Base-by-base conservation (phyloP, 306 rosid genomes). In the Begonia masoniana region DNA sequence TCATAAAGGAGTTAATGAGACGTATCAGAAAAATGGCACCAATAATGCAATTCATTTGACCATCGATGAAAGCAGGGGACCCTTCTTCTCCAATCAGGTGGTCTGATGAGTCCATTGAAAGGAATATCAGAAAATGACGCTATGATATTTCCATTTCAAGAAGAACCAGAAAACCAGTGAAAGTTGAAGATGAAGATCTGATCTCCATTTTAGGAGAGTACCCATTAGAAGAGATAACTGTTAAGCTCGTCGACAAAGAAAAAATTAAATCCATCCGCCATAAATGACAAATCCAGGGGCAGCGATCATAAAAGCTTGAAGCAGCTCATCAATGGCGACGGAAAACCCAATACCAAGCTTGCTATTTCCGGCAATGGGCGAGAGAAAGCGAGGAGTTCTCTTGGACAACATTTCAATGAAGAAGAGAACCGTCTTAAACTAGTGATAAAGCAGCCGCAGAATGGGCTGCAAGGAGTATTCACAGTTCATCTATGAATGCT, bases 141-240 rank as follows among this genome's bases (percentile, higher is more conserved):
- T 87, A 71, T 43, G 96, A 83, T 58, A 80, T 87, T 54, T 76
- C 76, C 53, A 83, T 78, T 94, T 87, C 96, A 43, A 78, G 63
- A 68, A 83, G 96, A 74, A 87, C 96, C 15, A 78, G 96, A 74
- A 86, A 73, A 58, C 75, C 72, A 57, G 39, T 52, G 19, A 41
- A 39, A 14, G 49, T 53, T 23, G 14, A 57, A 19, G 71, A 67
- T 13, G 26, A 24, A 15, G 62, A 45, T 53, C 78, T 69, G 42
- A 69, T 67, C 45, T 57, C 55, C 21, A 10, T 19, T 19, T 19
- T 19, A 26, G n/a, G n/a, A n/a, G n/a, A n/a, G n/a, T n/a, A n/a
- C n/a, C n/a, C n/a, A n/a, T n/a, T n/a, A n/a, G n/a, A n/a, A n/a
- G n/a, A n/a, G n/a, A n/a, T n/a, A n/a, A n/a, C n/a, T n/a, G n/a